These are phyloP conservation scores for Aspergillus sp. DNA, from an alignment of 2,329 filamentous ascomycete species.

Conservation along the genomic window DNA sequence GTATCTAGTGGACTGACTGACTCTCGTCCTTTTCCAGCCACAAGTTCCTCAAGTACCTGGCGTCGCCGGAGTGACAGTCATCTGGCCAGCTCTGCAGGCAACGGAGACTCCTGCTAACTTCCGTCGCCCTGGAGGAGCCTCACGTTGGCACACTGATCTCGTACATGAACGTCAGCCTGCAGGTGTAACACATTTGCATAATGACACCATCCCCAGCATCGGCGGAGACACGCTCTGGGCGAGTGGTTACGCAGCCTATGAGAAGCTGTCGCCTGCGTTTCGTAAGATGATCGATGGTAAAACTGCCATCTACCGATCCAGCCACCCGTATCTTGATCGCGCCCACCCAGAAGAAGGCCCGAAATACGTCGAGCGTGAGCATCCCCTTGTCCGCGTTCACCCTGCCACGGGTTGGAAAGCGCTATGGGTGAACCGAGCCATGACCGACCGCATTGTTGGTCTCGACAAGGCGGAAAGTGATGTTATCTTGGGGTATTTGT, in stretches of 20 bases:
- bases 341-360: conserved; percentile 63
- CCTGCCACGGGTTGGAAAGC: conserved; percentile 75
- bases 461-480: conserved; percentile 71
- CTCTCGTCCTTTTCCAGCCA: conserved; percentile 49
- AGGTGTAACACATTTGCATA: conserved; percentile 70
- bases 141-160: conserved; percentile 70
- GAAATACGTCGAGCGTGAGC: conserved; percentile 66
- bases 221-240: conserved; percentile 76
- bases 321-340: conserved; percentile 68
- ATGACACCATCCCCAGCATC: conserved; percentile 64
- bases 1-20: not conserved
- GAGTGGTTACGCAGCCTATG: conserved; percentile 69
- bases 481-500: conserved; percentile 66
- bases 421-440: conserved; percentile 69
- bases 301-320: conserved; percentile 65
- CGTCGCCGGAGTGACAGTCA: conserved; percentile 64
- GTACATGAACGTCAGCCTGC: conserved; percentile 72
- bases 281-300: conserved; percentile 70
- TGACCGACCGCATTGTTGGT: conserved; percentile 69
- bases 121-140: conserved; percentile 67
- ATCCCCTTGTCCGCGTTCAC: conserved; percentile 70
- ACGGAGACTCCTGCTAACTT: conserved; percentile 64
- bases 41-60: conserved; percentile 72
- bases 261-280: conserved; percentile 71
- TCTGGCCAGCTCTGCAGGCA: conserved; percentile 69